A percentile compares a stretch with the other conserved stretches of the same genome.
phyloP scores from a whole-genome alignment of 208 protist species.

The Acanthamoeba royreba region DNA sequence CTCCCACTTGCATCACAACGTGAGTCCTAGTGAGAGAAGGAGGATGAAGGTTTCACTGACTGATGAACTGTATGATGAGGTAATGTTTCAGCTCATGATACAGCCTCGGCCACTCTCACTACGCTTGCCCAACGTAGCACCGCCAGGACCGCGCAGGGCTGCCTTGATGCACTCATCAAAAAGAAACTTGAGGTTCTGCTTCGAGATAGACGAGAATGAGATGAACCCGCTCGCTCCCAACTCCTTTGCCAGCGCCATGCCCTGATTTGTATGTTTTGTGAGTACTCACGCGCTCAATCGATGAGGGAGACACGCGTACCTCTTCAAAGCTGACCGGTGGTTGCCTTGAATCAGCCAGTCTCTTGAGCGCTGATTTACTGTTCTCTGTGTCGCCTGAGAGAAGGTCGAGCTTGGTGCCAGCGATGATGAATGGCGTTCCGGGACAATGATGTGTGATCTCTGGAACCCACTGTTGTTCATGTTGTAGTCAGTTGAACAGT shows the following conservation, averaged over 20 bases:
- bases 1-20: no score
- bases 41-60: no score
- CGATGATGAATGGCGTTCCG: slow-evolving; percentile 66
- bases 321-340: not conserved
- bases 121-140: not conserved
- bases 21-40: no score
- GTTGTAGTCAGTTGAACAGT: not conserved
- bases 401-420: slow-evolving; percentile 74
- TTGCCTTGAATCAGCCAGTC: not conserved
- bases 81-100: not conserved
- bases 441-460: slow-evolving; percentile 51
- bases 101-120: not conserved
- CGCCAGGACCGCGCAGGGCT: slow-evolving; percentile 9
- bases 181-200: slow-evolving; percentile 82
- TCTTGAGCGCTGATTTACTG: slow-evolving; percentile 45
- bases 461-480: slow-evolving; percentile 45
- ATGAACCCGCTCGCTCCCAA: slow-evolving; percentile 85
- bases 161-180: slow-evolving; percentile 80
- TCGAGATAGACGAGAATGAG: slow-evolving; percentile 87
- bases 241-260: slow-evolving; percentile 71
- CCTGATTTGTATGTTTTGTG: slow-evolving; percentile 53
- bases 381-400: slow-evolving; percentile 57
- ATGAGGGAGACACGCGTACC: not conserved
- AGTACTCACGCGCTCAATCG: not conserved
- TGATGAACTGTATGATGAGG: no score